A percentile compares a stretch with the other conserved stretches of the same genome.
Conservation (phyloP, 495 filamentous ascomycete species). For the Penicillium flavigenum region DNA sequence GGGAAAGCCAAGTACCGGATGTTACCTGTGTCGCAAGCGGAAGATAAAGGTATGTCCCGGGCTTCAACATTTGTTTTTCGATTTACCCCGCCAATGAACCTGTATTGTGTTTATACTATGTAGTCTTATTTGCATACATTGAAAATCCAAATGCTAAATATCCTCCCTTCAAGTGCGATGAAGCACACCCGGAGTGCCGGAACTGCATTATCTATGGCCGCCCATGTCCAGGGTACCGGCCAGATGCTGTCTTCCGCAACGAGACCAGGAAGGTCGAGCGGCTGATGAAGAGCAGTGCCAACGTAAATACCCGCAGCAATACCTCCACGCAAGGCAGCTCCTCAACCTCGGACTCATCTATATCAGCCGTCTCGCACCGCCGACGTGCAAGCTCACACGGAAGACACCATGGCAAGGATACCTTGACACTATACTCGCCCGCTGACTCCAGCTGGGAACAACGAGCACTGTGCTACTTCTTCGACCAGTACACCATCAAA, state of each 20-base stretch:
- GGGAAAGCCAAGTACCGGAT: constrained; percentile 48
- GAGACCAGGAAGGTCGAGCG: constrained; percentile 38
- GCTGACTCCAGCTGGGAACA: constrained; percentile 42
- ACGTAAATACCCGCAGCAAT: constrained; percentile 4
- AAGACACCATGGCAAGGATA: not conserved
- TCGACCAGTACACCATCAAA: constrained; percentile 42
- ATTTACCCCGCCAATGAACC: constrained; percentile 3
- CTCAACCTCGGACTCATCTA: not conserved
- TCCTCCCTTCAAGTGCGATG: constrained; percentile 39
- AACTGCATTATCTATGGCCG: constrained; percentile 44
- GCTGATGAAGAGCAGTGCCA: constrained; percentile 25
- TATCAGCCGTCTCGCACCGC: not conserved
- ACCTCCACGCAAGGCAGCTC: constrained; percentile 3
- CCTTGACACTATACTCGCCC: constrained; percentile 23
- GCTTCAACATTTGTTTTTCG: constrained; percentile 7
- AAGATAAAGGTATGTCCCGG: constrained; percentile 47
- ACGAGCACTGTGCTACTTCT: constrained; percentile 46
- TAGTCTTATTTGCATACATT: not conserved
- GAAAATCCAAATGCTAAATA: constrained; percentile 18
- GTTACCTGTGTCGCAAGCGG: constrained; percentile 47
- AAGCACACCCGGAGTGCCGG: constrained; percentile 42
- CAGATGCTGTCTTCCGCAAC: constrained; percentile 42
- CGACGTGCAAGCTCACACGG: not conserved
- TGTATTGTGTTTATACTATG: constrained; percentile 4
- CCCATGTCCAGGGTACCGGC: constrained; percentile 46